Evolutionary conservation across 1,284 basidiomycete species (phyloP).

Genomic region (Puccinia polysora): DNA sequence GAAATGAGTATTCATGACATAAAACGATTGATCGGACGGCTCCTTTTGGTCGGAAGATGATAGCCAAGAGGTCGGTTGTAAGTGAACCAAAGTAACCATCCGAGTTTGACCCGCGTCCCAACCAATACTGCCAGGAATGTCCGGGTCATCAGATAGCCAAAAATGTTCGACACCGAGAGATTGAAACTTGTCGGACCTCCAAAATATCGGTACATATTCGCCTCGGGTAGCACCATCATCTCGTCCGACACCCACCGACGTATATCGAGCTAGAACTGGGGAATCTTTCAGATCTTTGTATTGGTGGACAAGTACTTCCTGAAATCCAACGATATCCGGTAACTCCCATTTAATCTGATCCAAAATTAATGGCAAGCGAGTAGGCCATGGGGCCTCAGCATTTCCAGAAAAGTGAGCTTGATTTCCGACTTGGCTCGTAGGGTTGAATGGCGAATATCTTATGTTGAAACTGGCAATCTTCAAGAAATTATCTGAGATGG

Average conservation of each 20-base stretch:
- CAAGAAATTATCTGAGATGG: slow-evolving; percentile 1
- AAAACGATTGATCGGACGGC: slow-evolving; percentile 22
- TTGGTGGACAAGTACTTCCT: slow-evolving; percentile 47
- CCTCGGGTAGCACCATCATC: slow-evolving; percentile 47
- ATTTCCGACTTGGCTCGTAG: neutral
- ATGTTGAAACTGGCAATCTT: slow-evolving; percentile 46
- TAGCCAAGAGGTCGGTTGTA: neutral
- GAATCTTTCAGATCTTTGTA: slow-evolving; percentile 41
- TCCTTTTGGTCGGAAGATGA: neutral
- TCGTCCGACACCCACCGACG: slow-evolving; percentile 46
- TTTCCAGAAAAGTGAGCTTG: neutral
- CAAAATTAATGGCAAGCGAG: slow-evolving; percentile 45
- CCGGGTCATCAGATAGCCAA: slow-evolving; percentile 48
- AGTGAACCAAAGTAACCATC: slow-evolving; percentile 18
- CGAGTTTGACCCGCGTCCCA: slow-evolving; percentile 47
- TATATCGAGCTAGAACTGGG: slow-evolving; percentile 34
- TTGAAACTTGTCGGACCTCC: slow-evolving; percentile 45
- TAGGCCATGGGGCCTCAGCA: slow-evolving; percentile 45
- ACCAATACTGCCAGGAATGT: slow-evolving; percentile 44
- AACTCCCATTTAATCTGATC: slow-evolving; percentile 46
- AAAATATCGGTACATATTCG: slow-evolving; percentile 48
- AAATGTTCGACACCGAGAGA: slow-evolving; percentile 44
- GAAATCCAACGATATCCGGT: slow-evolving; percentile 47
- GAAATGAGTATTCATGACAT: slow-evolving; percentile 47
- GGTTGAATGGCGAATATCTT: slow-evolving; percentile 40